These are phyloP conservation scores for Irpex sp. DNA, from an alignment of 1,284 basidiomycete genomes.

Conservation along the genomic window DNA sequence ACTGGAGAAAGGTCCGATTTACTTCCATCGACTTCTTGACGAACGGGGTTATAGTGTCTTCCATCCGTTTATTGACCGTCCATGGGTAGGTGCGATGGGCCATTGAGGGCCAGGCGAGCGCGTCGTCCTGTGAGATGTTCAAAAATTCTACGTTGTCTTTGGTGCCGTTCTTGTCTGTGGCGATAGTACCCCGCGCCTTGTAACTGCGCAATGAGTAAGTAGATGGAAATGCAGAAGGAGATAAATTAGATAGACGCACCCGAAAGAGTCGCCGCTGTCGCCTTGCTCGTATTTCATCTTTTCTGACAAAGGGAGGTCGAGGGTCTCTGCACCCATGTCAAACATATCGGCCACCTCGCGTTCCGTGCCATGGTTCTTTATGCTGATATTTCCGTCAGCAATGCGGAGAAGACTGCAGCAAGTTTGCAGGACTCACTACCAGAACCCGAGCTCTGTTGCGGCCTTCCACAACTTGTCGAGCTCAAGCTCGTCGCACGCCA, in stretches of 20 bases:
- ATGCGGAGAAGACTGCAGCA: slow-evolving; percentile 2
- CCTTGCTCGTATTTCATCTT: slow-evolving; percentile 65
- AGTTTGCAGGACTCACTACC: slow-evolving; percentile 30
- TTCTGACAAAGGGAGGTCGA: slow-evolving; percentile 54
- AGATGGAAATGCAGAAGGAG: neutral
- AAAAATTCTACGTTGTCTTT: slow-evolving; percentile 59
- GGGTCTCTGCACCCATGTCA: slow-evolving; percentile 49
- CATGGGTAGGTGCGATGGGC: slow-evolving; percentile 50
- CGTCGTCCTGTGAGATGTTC: slow-evolving; percentile 65
- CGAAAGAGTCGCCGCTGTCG: slow-evolving; percentile 55
- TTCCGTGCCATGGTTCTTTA: slow-evolving; percentile 59
- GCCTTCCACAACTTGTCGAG: slow-evolving; percentile 31
- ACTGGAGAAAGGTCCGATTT: slow-evolving; percentile 45
- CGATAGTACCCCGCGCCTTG: slow-evolving; percentile 57
- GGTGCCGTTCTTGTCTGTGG: slow-evolving; percentile 55
- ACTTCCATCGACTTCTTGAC: slow-evolving; percentile 51
- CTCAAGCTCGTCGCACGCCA: slow-evolving; percentile 24
- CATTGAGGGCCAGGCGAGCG: slow-evolving; percentile 46
- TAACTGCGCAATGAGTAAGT: slow-evolving; percentile 38
- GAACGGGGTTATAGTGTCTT: slow-evolving; percentile 47
- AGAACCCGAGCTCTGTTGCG: slow-evolving; percentile 33
- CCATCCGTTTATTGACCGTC: slow-evolving; percentile 46
- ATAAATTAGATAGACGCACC: slow-evolving; percentile 30
- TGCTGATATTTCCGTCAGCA: slow-evolving; percentile 26
- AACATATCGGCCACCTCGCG: slow-evolving; percentile 54